Percentiles rank a stretch among this genome's conserved stretches.
phyloP scores from a whole-genome alignment of 805 yeast genomes.

The Candida yuanshanica region DNA sequence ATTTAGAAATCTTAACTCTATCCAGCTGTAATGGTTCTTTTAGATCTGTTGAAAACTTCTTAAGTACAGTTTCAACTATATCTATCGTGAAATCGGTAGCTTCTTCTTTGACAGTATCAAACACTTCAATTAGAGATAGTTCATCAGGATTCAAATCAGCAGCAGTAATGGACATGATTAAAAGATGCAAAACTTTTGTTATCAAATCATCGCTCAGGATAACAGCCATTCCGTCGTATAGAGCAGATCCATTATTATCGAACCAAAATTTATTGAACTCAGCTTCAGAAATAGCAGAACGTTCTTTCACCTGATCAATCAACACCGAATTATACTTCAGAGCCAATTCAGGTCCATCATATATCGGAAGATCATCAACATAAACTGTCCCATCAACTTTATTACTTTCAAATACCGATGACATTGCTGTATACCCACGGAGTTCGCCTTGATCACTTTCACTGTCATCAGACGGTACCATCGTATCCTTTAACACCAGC shows the following conservation, averaged over 20 bases:
- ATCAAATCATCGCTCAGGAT: conserved; percentile 30
- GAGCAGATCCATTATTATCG: conserved; percentile 46
- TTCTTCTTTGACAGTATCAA: conserved; percentile 24
- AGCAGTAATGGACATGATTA: conserved; percentile 34
- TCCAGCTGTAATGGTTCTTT: conserved; percentile 34
- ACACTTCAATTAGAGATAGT: conserved; percentile 26
- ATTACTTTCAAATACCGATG: conserved; percentile 33
- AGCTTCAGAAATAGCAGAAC: conserved; percentile 47
- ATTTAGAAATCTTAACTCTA: conserved; percentile 38
- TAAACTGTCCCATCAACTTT: conserved; percentile 28
- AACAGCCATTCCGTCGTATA: conserved; percentile 37
- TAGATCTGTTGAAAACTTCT: conserved; percentile 35
- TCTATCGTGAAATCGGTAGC: conserved; percentile 31
- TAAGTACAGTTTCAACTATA: conserved; percentile 45
- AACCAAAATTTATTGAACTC: conserved; percentile 55
- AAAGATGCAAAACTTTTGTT: conserved; percentile 29
- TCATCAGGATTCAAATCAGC: conserved; percentile 26
- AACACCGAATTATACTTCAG: conserved; percentile 3
- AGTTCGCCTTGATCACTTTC: conserved; percentile 22
- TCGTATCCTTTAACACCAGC: conserved; percentile 38
- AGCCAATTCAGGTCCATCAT: conserved; percentile 26
- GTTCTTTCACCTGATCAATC: conserved; percentile 29
- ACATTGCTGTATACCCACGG: conserved; percentile 30
- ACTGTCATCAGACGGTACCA: conserved; percentile 19
- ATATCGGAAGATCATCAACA: conserved; percentile 30